phyloP scores from a whole-genome alignment of 306 rosid genomes.

The Arachis hypogaea region DNA sequence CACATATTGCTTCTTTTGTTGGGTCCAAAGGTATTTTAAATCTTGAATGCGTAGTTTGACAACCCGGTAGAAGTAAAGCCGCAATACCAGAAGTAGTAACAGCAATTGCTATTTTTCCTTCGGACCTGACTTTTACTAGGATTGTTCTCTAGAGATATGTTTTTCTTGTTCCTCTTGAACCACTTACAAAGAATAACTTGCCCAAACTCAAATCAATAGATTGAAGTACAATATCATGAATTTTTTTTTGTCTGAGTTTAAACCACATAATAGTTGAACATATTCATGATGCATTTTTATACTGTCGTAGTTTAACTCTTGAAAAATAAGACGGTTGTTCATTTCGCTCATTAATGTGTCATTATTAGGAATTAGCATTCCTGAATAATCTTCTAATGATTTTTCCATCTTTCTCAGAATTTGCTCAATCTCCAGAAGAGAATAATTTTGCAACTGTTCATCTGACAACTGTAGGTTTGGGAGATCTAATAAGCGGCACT shows the following conservation, averaged over 20 bases:
- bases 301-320: not conserved
- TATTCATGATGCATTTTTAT: not conserved
- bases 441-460: too few relatives aligned
- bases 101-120: slow-evolving; percentile 1
- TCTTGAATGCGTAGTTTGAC: too few relatives aligned
- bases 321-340: not conserved
- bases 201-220: not conserved
- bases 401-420: too few relatives aligned
- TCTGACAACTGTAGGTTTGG: too few relatives aligned
- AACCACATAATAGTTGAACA: not conserved
- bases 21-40: slow-evolving; percentile 1
- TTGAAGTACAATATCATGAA: not conserved
- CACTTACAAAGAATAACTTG: not conserved
- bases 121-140: not conserved
- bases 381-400: too few relatives aligned
- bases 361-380: too few relatives aligned
- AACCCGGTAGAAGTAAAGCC: not conserved
- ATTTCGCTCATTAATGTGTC: too few relatives aligned
- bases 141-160: not conserved
- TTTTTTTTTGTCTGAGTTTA: not conserved
- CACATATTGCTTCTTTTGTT: not conserved
- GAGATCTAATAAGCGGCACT: too few relatives aligned
- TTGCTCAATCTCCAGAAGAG: too few relatives aligned
- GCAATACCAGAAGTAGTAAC: slow-evolving; percentile 11
- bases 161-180: not conserved